Evolutionary conservation across 441 rosid species (phyloP).

Genomic region (Pelargonium fulgidum): DNA sequence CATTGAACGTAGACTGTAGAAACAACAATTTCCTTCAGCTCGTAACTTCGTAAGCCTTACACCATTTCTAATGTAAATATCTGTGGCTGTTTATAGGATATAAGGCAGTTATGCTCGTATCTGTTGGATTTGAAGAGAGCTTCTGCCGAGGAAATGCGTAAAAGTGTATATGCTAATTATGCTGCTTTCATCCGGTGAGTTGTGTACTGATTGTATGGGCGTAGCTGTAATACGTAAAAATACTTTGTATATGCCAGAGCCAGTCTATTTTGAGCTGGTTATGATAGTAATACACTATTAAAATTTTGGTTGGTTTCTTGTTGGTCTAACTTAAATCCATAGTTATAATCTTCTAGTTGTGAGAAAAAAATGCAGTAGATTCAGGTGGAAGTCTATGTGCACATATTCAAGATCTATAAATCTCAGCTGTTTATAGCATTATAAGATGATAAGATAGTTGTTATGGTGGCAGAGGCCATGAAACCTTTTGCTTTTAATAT

Average conservation of each 20-base stretch:
- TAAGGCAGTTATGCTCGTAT: conserved; percentile 66
- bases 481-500: background rate
- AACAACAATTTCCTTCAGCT: background rate
- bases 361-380: background rate
- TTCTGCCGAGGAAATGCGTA: conserved; percentile 99
- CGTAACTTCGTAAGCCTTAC: too few species aligned
- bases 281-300: background rate
- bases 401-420: too few species aligned
- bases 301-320: background rate
- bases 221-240: background rate
- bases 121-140: conserved; percentile 89
- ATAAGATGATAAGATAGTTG: background rate
- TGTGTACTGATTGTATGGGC: background rate
- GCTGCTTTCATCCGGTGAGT: conserved; percentile 88
- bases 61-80: background rate
- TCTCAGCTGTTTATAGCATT: too few species aligned
- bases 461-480: background rate
- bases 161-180: conserved; percentile 94
- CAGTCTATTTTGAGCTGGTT: background rate
- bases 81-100: conserved; percentile 41
- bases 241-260: background rate
- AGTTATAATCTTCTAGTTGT: background rate
- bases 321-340: background rate
- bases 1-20: background rate
- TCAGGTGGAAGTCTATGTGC: background rate